Base-by-base conservation (phyloP, 257 asterid genomes). In the Echites panduratus region DNA sequence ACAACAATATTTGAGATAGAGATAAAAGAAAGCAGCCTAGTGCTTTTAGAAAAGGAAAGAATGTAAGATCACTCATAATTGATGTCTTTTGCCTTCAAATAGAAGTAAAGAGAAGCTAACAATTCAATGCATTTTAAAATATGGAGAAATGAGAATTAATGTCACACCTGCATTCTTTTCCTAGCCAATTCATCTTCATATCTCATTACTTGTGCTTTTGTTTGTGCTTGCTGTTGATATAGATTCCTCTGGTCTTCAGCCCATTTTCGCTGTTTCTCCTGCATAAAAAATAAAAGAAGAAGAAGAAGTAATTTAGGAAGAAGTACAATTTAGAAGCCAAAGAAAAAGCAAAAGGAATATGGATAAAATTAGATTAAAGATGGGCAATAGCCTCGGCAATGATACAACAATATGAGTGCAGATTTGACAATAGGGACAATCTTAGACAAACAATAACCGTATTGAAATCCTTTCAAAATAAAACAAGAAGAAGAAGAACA, bases 181-280 rank as follows among this genome's bases (percentile, higher is more conserved):
- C 99, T 90, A 79, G 96, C 85, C 80, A 95, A 83, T 77, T 95
- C 97, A 81, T 95, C 98, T 85, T 95, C 94, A 6, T 82, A 86
- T 92, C 99, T 86, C 86, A 95, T n/a, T 81, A 84, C 83, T 84
- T 91, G 99, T 61, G 98, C 97, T 81, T 95, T 91, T 41, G 90
- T 89, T 75, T 95, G 97, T 72, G 98, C 83, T 74, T 92, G 98
- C 77, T 89, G 90, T 79, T 87, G 94, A 77, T 90, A 86, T 26
- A 90, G 81, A 77, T 95, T 84, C 84, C 97, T 86, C 85, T 92
- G 98, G 44, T 92, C 96, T 85, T 92, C 99, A 32, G 90, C 86
- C 96, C 96, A 95, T 81, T 94, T 85, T 67, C 80, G 85, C 49
- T 86, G 93, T 73, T 92, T 92, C 19, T 88, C 96, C 99, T 95